Conservation (phyloP, 352 stramenopile species). For the Phytophthora citricola region DNA sequence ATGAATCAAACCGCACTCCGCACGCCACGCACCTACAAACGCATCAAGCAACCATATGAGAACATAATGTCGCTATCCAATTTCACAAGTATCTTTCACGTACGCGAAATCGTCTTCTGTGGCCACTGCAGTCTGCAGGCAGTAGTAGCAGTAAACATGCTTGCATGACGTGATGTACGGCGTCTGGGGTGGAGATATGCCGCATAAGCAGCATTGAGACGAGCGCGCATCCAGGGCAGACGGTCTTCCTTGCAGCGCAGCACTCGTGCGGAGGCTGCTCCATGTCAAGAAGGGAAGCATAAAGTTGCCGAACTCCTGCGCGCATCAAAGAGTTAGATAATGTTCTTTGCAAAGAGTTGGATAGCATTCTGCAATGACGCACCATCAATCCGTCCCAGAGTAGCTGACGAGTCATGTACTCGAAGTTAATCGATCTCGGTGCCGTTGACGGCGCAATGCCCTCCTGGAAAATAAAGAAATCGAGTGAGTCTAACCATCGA, state of each 20-base stretch:
- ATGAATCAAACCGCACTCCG: conserved; percentile 71
- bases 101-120: conserved; percentile 77
- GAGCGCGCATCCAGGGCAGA: conserved; percentile 12
- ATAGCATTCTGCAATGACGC: conserved; percentile 5
- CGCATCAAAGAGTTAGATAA: conserved; percentile 1
- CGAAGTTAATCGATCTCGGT: conserved; percentile 82
- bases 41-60: neutral
- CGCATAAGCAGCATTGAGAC: conserved; percentile 70
- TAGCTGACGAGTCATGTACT: conserved; percentile 88
- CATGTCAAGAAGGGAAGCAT: conserved; percentile 77
- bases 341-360: neutral
- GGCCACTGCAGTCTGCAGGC: conserved; percentile 77
- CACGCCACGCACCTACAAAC: conserved; percentile 63
- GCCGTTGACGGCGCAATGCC: conserved; percentile 60
- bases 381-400: conserved; percentile 88
- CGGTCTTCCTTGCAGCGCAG: conserved; percentile 16
- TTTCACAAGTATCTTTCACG: conserved; percentile 21
- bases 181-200: conserved; percentile 65
- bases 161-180: conserved; percentile 90
- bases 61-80: no score
- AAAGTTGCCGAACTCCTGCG: conserved; percentile 85
- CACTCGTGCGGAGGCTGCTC: conserved; percentile 43
- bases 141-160: conserved; percentile 90
- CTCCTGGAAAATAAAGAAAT: conserved; percentile 41
- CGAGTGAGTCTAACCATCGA: neutral